Conservation (phyloP, 2,329 filamentous ascomycete species). For the Aspergillus fischeri region DNA sequence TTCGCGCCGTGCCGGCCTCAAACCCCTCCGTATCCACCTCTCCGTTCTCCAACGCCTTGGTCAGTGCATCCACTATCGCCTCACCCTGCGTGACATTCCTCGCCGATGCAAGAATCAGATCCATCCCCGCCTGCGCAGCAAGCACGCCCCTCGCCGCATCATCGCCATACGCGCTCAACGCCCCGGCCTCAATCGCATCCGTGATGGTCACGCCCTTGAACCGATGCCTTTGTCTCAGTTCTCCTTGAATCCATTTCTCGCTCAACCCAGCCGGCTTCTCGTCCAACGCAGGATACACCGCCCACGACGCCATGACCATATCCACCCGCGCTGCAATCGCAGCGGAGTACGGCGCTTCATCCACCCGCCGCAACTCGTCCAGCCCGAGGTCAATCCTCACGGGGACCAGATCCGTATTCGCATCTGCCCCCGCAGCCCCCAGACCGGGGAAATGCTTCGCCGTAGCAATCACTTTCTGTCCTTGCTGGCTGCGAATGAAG, state of each 20-base stretch:
- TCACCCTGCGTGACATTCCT: slow-evolving; percentile 28
- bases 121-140: slow-evolving; percentile 26
- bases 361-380: slow-evolving; percentile 19
- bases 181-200: slow-evolving; percentile 28
- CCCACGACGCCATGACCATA: slow-evolving; percentile 31
- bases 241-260: slow-evolving; percentile 20
- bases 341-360: slow-evolving; percentile 21
- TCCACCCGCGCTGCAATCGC: slow-evolving; percentile 24
- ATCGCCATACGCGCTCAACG: slow-evolving; percentile 20
- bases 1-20: slow-evolving; percentile 13
- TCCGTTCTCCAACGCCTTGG: slow-evolving; percentile 16
- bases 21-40: slow-evolving; percentile 10
- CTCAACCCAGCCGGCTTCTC: slow-evolving; percentile 24
- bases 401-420: slow-evolving; percentile 26
- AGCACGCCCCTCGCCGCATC: slow-evolving; percentile 20
- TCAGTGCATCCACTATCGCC: slow-evolving; percentile 16
- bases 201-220: slow-evolving; percentile 29
- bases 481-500: slow-evolving; percentile 22
- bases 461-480: slow-evolving; percentile 17
- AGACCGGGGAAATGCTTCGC: slow-evolving; percentile 32
- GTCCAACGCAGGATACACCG: slow-evolving; percentile 27
- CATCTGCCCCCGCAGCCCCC: slow-evolving; percentile 17
- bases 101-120: slow-evolving; percentile 26
- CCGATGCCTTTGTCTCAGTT: slow-evolving; percentile 21
- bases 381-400: slow-evolving; percentile 23